These are phyloP conservation scores for Mesotaenium endlicherianum DNA, from an alignment of 139 green algal genomes.

Conservation along the genomic window DNA sequence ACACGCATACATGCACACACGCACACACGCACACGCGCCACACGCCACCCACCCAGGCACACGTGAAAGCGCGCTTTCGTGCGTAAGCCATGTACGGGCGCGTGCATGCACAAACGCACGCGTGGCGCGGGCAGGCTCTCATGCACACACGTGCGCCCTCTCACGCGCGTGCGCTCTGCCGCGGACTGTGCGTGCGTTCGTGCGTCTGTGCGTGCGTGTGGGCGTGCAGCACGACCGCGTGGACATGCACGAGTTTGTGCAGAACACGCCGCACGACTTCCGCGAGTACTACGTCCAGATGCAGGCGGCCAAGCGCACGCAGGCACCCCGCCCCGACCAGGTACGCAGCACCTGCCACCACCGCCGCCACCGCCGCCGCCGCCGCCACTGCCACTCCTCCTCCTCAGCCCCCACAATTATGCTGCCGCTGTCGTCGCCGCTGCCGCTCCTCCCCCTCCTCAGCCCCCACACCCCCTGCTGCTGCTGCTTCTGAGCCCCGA, in stretches of 20 bases:
- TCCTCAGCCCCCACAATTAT: too few relatives aligned
- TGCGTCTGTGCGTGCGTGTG: conserved; percentile 1
- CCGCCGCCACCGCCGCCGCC: too few relatives aligned
- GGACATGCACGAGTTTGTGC: conserved; percentile 44
- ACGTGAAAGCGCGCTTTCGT: too few relatives aligned
- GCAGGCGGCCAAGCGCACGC: conserved; percentile 40
- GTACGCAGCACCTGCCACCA: background rate
- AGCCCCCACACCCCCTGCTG: too few relatives aligned
- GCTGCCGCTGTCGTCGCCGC: too few relatives aligned
- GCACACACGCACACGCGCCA: background rate
- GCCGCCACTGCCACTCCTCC: too few relatives aligned
- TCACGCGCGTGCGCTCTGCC: background rate
- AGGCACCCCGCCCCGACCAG: conserved; percentile 21
- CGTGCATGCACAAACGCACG: conserved; percentile 10
- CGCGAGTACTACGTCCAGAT: conserved; percentile 44
- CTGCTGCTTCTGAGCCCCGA: too few relatives aligned
- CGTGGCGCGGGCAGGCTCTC: background rate
- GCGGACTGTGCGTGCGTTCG: background rate
- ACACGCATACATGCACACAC: too few relatives aligned
- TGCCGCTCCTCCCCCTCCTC: too few relatives aligned
- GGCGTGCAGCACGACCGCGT: conserved; percentile 21
- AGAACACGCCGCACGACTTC: conserved; percentile 28
- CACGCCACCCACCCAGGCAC: background rate
- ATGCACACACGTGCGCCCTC: background rate
- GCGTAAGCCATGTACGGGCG: too few relatives aligned